Evolutionary conservation across 208 protist genomes (phyloP), one percentile per base, ranked within the genome.

Genomic region (Trypanosoma boissoni): DNA sequence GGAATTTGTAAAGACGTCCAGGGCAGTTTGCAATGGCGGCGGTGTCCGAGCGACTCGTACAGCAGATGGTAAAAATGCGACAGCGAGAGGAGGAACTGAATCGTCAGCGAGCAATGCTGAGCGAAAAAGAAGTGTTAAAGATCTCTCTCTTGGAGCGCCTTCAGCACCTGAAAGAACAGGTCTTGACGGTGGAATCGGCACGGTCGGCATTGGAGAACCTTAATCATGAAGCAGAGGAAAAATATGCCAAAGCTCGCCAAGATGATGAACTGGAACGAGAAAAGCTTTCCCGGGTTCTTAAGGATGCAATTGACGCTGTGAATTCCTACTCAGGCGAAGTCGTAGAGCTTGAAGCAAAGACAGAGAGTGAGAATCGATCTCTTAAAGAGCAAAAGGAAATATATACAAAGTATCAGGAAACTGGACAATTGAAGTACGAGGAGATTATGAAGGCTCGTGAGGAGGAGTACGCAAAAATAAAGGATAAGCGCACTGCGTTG

Each of bases 331-430:
- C 75, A 7, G 62, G 60, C 37, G 72, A 80, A 1, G 44, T 86
- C 7, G 56, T 61, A 32, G 43, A 74, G 62, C 42, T 65, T 3
- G 78, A 90, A 63, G 65, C 60, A 29, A 63, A 62, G 2, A 70
- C 73, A 5, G 3, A 50, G 27, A 63, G 67, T 26, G 69, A 81
- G 42, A 78, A 78, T 24, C 58, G 58, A 2, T 68, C 69, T 9
- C 65, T 85, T 9, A 62, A 79, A 18, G 64, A 74, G 28, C 83
- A 90, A 51, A 48, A 80, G n/a, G 75, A 91, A 54, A 78, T 88
- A 28, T 88, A 86, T 64, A 64, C 59, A 28, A 60, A 72, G 49
- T 74, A 80, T 41, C 64, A 64, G 14, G 62, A 24, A 44, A 53
- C 67, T 3, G 72, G 76, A 21, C 66, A 72, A 31, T 64, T 74